A percentile compares a stretch with the other conserved stretches of the same genome.
Conservation (phyloP, 352 stramenopile genomes). For the Thalassiosira mediterranea region DNA sequence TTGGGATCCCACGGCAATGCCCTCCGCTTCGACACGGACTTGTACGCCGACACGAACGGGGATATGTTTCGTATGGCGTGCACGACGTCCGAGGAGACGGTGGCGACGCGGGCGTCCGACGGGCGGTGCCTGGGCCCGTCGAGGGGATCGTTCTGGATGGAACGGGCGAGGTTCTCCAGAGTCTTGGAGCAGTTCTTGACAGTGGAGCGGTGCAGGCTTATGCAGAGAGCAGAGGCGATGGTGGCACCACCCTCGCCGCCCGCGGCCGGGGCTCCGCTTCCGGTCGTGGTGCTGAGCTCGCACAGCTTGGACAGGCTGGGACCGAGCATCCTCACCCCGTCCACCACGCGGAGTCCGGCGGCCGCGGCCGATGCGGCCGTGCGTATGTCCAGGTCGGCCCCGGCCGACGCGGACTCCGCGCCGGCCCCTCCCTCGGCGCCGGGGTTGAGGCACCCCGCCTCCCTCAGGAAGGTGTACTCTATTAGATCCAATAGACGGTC, state of each 20-base stretch:
- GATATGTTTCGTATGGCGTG: constrained; percentile 74
- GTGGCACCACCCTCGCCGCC: constrained; percentile 42
- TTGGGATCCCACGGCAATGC: constrained; percentile 78
- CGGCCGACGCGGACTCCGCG: neutral
- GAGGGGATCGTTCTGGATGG: constrained; percentile 77
- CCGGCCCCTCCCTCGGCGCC: constrained; percentile 17
- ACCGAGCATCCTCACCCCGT: constrained; percentile 81
- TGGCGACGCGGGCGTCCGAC: constrained; percentile 67
- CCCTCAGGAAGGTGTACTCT: constrained; percentile 81
- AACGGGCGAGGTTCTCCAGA: constrained; percentile 81
- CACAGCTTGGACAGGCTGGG: constrained; percentile 79
- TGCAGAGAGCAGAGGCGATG: constrained; percentile 74
- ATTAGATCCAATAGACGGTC: constrained; percentile 82
- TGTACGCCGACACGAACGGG: constrained; percentile 81
- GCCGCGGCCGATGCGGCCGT: constrained; percentile 65
- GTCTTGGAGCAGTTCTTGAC: constrained; percentile 81
- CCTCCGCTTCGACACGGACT: constrained; percentile 71
- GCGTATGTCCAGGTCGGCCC: constrained; percentile 50
- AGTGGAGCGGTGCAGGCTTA: constrained; percentile 80
- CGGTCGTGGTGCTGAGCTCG: constrained; percentile 52
- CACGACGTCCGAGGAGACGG: constrained; percentile 75
- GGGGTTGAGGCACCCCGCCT: constrained; percentile 56
- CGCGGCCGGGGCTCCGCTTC: constrained; percentile 32
- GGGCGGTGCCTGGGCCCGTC: constrained; percentile 65
- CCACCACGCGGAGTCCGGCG: constrained; percentile 75